These are phyloP conservation scores for Citrullus amarus DNA, from an alignment of 306 rosid species.

Conservation along the genomic window DNA sequence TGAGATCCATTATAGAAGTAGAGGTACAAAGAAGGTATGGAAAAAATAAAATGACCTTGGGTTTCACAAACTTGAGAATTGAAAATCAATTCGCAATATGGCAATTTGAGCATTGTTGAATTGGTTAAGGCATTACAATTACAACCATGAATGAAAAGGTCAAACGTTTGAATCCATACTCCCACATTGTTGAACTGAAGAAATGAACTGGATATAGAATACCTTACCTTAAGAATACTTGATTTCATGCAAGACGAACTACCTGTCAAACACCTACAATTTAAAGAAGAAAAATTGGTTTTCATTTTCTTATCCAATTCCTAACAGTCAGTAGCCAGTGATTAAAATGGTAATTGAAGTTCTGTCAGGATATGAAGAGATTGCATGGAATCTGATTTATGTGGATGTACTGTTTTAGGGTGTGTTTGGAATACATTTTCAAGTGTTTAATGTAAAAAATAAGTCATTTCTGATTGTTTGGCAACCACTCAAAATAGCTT, in stretches of 20 bases:
- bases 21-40: background rate
- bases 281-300: background rate
- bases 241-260: background rate
- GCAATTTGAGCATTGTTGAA: background rate
- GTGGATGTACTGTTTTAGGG: background rate
- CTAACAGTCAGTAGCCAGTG: background rate
- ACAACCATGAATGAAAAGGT: background rate
- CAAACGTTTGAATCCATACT: background rate
- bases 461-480: too few relatives aligned
- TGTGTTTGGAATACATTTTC: too few relatives aligned
- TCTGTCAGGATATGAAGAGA: background rate
- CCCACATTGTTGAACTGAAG: background rate
- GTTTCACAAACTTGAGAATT: background rate
- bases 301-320: background rate
- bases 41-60: background rate
- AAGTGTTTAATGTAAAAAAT: too few relatives aligned
- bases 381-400: background rate
- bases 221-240: background rate
- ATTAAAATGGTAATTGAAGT: background rate
- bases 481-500: too few relatives aligned
- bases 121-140: background rate
- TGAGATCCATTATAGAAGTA: background rate
- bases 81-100: background rate
- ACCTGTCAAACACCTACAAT: background rate
- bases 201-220: background rate